Conservation (phyloP, 2,329 filamentous ascomycete genomes). For the Aureobasidium sp. region DNA sequence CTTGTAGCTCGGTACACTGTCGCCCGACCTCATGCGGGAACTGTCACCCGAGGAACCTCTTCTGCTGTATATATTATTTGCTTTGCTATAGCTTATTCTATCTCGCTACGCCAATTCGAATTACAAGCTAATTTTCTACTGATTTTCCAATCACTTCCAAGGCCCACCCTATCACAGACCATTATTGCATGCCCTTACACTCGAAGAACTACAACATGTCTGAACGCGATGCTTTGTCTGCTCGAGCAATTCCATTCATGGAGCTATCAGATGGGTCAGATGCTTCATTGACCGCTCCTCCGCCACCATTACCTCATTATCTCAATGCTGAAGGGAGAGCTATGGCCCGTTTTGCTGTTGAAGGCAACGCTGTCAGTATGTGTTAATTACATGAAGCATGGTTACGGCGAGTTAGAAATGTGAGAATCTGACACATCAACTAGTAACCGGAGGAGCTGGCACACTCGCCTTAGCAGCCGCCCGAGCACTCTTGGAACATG, state of each 20-base stretch:
- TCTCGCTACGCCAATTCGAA: background rate
- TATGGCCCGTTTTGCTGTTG: conserved; percentile 41
- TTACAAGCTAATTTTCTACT: background rate
- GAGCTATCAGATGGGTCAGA: conserved; percentile 35
- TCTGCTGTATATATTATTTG: background rate
- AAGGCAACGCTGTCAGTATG: conserved; percentile 46
- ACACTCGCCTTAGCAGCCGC: conserved; percentile 51
- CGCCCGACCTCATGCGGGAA: background rate
- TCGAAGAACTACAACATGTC: conserved; percentile 16
- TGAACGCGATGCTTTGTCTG: conserved; percentile 35
- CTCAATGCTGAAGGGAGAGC: conserved; percentile 34
- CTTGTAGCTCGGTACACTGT: background rate
- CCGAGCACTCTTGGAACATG: conserved; percentile 60
- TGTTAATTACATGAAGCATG: conserved; percentile 4
- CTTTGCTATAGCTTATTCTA: background rate
- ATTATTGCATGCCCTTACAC: background rate
- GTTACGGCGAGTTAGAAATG: no score
- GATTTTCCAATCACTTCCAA: no score
- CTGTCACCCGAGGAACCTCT: background rate
- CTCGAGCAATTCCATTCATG: conserved; percentile 41
- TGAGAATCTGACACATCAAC: background rate
- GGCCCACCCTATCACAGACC: no score
- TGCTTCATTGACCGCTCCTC: conserved; percentile 35
- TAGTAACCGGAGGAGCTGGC: conserved; percentile 59
- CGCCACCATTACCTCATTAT: conserved; percentile 33